phyloP scores from a whole-genome alignment of 2,329 filamentous ascomycete genomes.

The Simplicillium sp. region DNA sequence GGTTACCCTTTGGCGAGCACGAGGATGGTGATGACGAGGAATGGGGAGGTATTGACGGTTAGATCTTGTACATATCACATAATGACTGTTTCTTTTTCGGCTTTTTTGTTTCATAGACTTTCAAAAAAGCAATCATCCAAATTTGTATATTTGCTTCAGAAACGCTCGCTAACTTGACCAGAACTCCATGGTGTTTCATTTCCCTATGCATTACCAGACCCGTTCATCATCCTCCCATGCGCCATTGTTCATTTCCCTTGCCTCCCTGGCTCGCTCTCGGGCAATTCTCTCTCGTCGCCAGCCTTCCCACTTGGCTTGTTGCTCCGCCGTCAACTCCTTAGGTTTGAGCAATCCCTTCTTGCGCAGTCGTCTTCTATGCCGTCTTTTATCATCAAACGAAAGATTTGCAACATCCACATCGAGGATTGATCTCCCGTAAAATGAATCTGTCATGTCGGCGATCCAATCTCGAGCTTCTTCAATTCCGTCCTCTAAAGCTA shows the following conservation, averaged over 20 bases:
- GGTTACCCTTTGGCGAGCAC: conserved; percentile 52
- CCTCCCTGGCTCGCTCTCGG: conserved; percentile 27
- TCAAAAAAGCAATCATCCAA: not conserved
- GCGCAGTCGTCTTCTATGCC: conserved; percentile 38
- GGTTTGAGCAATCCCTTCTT: conserved; percentile 34
- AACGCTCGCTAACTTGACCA: conserved; percentile 3
- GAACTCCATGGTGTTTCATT: not conserved
- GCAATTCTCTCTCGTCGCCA: conserved; percentile 33
- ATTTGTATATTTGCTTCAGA: not conserved
- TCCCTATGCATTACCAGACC: conserved; percentile 11
- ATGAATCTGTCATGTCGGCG: conserved; percentile 38
- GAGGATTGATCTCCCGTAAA: conserved; percentile 33
- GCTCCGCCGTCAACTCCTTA: conserved; percentile 25
- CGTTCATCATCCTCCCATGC: conserved; percentile 8
- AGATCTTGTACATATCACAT: conserved; percentile 13
- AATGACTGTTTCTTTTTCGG: conserved; percentile 1
- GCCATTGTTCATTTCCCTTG: no score
- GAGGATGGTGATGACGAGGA: conserved; percentile 39
- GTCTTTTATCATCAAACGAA: conserved; percentile 34
- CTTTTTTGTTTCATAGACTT: conserved; percentile 1
- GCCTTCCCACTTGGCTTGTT: conserved; percentile 30
- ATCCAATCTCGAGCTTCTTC: conserved; percentile 36
- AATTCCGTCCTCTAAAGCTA: conserved; percentile 20
- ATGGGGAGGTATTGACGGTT: conserved; percentile 64
- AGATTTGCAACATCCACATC: conserved; percentile 32